Evolutionary conservation across 306 rosid species (phyloP).

Genomic region (Cicer bijugum): DNA sequence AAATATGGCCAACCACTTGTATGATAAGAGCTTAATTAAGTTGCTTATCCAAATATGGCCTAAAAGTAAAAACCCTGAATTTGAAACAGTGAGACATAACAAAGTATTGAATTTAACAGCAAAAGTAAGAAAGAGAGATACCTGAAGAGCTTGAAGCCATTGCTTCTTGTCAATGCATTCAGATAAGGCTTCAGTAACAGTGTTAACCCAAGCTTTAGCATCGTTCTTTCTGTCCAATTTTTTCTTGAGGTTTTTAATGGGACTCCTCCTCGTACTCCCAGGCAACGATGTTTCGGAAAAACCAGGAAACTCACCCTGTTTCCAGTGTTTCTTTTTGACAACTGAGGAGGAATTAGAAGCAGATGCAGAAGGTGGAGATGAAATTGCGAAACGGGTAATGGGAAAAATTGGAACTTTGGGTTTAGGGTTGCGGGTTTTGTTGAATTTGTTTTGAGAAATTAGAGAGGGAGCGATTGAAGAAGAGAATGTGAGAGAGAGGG

Average conservation of each 20-base stretch:
- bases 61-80: not conserved
- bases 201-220: slow-evolving; percentile 91
- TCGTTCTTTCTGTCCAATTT: slow-evolving; percentile 65
- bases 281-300: slow-evolving; percentile 51
- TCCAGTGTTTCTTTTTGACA: slow-evolving; percentile 78
- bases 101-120: slow-evolving; percentile 23
- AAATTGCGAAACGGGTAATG: slow-evolving; percentile 54
- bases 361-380: slow-evolving; percentile 54
- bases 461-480: slow-evolving; percentile 64
- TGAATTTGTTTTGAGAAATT: slow-evolving; percentile 43
- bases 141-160: slow-evolving; percentile 99
- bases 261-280: slow-evolving; percentile 51
- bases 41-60: not conserved
- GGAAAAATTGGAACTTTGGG: slow-evolving; percentile 45
- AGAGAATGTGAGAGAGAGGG: slow-evolving; percentile 67
- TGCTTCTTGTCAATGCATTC: slow-evolving; percentile 72
- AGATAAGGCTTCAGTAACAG: slow-evolving; percentile 85
- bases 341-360: slow-evolving; percentile 43
- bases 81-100: not conserved
- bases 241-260: slow-evolving; percentile 82
- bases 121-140: slow-evolving; percentile 36
- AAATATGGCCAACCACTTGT: not conserved
- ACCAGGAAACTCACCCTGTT: slow-evolving; percentile 81
- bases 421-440: slow-evolving; percentile 22
- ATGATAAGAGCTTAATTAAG: not conserved